Base-by-base conservation (phyloP, 331 rosid genomes). In the Erythrophleum ivorense region DNA sequence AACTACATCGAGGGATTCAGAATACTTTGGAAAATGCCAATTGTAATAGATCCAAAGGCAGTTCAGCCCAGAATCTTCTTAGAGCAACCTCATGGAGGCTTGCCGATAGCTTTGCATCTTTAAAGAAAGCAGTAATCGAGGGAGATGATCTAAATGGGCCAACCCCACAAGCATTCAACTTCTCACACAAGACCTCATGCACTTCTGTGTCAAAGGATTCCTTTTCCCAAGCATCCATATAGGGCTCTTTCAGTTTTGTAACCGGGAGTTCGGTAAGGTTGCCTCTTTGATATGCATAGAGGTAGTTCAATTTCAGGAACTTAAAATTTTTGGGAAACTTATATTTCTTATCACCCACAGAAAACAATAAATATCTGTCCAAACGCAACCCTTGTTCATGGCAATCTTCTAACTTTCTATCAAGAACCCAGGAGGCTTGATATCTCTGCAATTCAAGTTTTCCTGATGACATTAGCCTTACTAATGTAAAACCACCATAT, bases 381-480 rank as follows among this genome's bases (percentile, higher is more conserved):
- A 84, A 86, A 53, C 70, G 60, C 74, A 77, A 65, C 6, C 29
- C 55, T 73, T 86, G 78, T 43, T 63, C 48, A n/a, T 84, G 92
- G 58, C 76, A 72, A 81, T 73, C 76, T 75, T 87, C 87, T 11
- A 77, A 31, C 41, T 50, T 71, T 64, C 75, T 76, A 59, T 85
- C 50, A 3, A 65, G 58, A 50, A 72, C 77, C 92, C 85, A 82
- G 0, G 93, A 82, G 33, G 97, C 90, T 57, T 55, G 70, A 71
- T 91, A 94, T 66, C 89, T 88, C 80, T 94, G 97, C 76, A 81
- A 84, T 78, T 94, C 97, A 77, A 94, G 88, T 77, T 76, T 87
- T 71, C 98, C 93, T 3, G 94, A 89, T 13, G 94, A 91, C 84
- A 86, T 55, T 43, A 92, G 90, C 83, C 97, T 88, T 75, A 92